These are phyloP conservation scores for Primulina eburnea DNA, from an alignment of 257 asterid species.

Conservation along the genomic window DNA sequence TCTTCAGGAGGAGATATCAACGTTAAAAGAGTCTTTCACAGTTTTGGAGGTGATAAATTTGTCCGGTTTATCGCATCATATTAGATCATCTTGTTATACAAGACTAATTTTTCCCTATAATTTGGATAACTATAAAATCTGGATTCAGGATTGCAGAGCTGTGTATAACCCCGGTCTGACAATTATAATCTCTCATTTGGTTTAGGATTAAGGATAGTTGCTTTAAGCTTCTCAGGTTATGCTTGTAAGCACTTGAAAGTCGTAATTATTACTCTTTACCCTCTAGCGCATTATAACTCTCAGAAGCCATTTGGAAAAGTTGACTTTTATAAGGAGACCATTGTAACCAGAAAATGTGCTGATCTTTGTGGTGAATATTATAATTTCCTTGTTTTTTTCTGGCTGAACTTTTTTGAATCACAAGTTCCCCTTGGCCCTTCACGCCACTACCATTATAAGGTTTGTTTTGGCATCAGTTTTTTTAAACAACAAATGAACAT, in stretches of 20 bases:
- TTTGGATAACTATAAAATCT: neutral
- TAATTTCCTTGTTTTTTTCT: neutral
- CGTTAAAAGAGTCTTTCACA: conserved; percentile 43
- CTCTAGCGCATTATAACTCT: neutral
- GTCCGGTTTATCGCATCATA: conserved; percentile 1
- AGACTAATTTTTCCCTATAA: conserved; percentile 4
- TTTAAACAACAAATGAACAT: neutral
- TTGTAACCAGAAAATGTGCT: neutral
- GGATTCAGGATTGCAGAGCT: neutral
- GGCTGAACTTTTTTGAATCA: neutral
- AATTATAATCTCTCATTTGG: neutral
- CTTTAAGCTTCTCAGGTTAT: neutral
- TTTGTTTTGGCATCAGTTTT: neutral
- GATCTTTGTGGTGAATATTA: neutral
- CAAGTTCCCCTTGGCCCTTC: neutral
- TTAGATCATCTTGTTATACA: neutral
- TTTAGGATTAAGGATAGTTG: neutral
- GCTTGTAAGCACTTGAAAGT: neutral
- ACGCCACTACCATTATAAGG: no score
- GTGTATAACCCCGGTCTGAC: neutral
- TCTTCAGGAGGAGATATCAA: conserved; percentile 50
- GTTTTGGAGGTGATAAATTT: conserved; percentile 50
- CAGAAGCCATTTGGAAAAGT: neutral
- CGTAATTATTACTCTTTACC: neutral
- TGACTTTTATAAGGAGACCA: neutral